Evolutionary conservation across 306 rosid species (phyloP), one percentile per base, ranked within the genome.

Genomic region (Prinsepia uniflora): DNA sequence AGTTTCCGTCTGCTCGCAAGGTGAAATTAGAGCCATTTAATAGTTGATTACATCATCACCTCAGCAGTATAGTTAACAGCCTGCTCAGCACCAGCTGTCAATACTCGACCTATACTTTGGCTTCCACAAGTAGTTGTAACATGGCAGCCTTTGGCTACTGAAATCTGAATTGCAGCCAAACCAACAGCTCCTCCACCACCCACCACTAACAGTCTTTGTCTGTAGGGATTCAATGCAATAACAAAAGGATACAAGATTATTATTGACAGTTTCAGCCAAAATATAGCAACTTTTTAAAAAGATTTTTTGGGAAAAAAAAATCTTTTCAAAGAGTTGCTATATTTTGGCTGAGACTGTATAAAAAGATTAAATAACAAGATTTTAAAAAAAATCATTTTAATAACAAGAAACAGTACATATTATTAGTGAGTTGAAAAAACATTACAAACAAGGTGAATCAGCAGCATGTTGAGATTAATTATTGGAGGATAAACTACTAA

Each of bases 111-210:
- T 57, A 89, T 59, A 48, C 96, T 91, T 87, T 84, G 85, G 73
- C 63, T 79, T 80, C 97, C 97, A 62, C 99, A 94, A 30, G 96
- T 90, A 75, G 97, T 86, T 63, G 90, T 74, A 46, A 91, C 97
- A 74, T 67, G 76, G 86, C 99, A 94, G 60, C 95, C 92, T 64
- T 83, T 75, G 22, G 90, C 99, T 47, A 90, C 88, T 58, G 97
- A 85, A 77, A 94, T 81, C 87, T 94, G 99, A 81, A 89, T 81
- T 63, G 95, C 97, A 61, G 90, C 14, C 76, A 84, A 85, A 40
- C 99, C 99, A 55, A 94, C 97, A 50, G 99, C 99, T 81, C 99
- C 99, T 79, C 99, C 95, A 56, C 99, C 99, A 24, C 97, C 99
- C 70, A 91, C 86, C 63, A 94, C 86, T 83, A 94, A 81, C 66